A percentile compares a stretch with the other conserved stretches of the same genome.
Evolutionary conservation across 2,329 filamentous ascomycete genomes (phyloP).

Genomic region (Cladosporium oxysporum): DNA sequence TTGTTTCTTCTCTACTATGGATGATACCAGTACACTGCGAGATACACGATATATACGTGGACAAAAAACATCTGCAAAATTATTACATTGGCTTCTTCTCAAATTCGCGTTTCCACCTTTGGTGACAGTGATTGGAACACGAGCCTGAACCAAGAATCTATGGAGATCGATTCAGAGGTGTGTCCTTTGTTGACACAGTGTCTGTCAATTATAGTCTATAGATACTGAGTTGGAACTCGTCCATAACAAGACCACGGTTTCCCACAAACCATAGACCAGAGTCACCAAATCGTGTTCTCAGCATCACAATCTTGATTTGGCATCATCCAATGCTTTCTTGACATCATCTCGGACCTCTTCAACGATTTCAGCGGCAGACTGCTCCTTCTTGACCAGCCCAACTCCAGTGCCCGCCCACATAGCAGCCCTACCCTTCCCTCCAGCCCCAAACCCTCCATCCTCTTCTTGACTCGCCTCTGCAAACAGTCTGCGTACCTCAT

Average conservation of each 20-base stretch:
- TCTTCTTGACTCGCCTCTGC: conserved; percentile 52
- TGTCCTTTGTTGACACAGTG: too few species aligned
- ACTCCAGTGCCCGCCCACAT: conserved; percentile 65
- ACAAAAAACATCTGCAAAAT: conserved; percentile 14
- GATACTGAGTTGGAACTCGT: not conserved
- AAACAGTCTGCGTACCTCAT: conserved; percentile 40
- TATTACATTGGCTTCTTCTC: not conserved
- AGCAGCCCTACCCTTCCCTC: conserved; percentile 53
- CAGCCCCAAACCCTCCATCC: conserved; percentile 54
- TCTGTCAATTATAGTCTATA: not conserved
- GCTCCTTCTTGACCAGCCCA: conserved; percentile 56
- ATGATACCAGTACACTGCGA: not conserved
- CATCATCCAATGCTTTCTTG: conserved; percentile 6
- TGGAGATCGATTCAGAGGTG: not conserved
- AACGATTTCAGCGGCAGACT: conserved; percentile 56
- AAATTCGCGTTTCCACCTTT: not conserved
- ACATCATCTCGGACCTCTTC: conserved; percentile 39
- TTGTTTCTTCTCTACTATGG: not conserved
- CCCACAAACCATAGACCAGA: not conserved
- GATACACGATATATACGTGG: conserved; percentile 13
- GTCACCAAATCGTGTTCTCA: not conserved
- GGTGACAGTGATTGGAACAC: not conserved
- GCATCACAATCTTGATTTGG: not conserved
- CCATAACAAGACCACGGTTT: not conserved
- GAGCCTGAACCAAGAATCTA: not conserved